Percentiles rank a stretch among this genome's conserved stretches.
phyloP scores from a whole-genome alignment of 495 filamentous ascomycete genomes.

The Aspergillus sclerotiicarbonarius region DNA sequence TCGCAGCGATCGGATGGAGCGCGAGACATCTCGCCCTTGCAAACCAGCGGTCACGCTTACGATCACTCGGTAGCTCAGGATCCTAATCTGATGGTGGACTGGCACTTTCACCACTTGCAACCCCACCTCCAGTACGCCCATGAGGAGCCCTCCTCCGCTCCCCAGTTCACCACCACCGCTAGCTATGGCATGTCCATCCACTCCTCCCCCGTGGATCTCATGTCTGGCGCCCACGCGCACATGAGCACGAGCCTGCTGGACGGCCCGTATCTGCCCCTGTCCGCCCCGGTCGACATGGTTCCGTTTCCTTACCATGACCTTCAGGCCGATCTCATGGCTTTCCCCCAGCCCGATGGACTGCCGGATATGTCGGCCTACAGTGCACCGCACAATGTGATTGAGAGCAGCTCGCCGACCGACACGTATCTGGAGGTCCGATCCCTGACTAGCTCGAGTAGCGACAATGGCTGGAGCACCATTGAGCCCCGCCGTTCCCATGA shows the following conservation, averaged over 20 bases:
- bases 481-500: conserved; percentile 59
- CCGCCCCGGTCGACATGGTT: conserved; percentile 63
- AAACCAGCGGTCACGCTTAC: conserved; percentile 48
- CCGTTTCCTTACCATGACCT: conserved; percentile 76
- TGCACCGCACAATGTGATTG: conserved; percentile 45
- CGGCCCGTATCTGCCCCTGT: conserved; percentile 63
- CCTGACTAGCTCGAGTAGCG: conserved; percentile 70
- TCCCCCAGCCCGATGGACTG: conserved; percentile 48
- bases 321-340: conserved; percentile 54
- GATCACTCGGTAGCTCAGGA: conserved; percentile 46
- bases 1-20: conserved; percentile 34
- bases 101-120: conserved; percentile 55
- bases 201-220: conserved; percentile 65
- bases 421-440: conserved; percentile 83
- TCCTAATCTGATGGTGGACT: conserved; percentile 48
- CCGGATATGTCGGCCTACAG: conserved; percentile 50
- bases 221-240: conserved; percentile 63
- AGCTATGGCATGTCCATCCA: conserved; percentile 52
- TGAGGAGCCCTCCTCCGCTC: conserved; percentile 50
- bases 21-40: conserved; percentile 45
- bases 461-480: conserved; percentile 78
- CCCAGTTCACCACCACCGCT: conserved; percentile 42
- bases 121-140: conserved; percentile 45
- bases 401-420: conserved; percentile 77
- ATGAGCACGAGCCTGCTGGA: conserved; percentile 66